A percentile compares a stretch with the other conserved stretches of the same genome.
These are phyloP conservation scores for Leishmania arabica DNA, from an alignment of 208 protist genomes.

Conservation along the genomic window DNA sequence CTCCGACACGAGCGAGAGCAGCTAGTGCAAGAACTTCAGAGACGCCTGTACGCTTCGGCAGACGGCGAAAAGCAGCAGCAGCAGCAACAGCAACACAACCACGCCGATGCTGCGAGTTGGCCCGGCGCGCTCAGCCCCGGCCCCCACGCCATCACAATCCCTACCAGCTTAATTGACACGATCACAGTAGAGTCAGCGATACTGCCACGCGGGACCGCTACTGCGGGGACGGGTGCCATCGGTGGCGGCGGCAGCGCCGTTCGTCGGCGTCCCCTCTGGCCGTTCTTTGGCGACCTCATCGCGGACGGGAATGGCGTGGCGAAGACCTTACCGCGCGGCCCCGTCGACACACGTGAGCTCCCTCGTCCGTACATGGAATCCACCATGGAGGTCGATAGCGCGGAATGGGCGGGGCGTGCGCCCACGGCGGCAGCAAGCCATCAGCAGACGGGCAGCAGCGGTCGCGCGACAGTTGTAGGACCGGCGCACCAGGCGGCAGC, in stretches of 20 bases:
- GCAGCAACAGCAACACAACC: not conserved
- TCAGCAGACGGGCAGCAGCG: not conserved
- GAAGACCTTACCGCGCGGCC: not conserved
- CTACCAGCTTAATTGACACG: not conserved
- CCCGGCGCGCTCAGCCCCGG: not conserved
- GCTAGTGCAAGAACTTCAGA: constrained; percentile 23
- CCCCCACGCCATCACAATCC: not conserved
- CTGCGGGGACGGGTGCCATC: not conserved
- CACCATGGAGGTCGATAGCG: constrained; percentile 1
- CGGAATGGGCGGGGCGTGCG: not conserved
- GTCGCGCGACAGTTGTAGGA: not conserved
- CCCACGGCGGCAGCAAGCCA: not conserved
- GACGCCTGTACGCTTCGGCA: constrained; percentile 1
- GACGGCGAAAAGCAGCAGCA: not conserved
- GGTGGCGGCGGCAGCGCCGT: not conserved
- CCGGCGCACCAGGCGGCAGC: not conserved
- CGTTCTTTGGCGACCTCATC: constrained; percentile 14
- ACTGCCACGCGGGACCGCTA: not conserved
- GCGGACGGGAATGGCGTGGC: not conserved
- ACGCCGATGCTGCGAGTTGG: constrained; percentile 13
- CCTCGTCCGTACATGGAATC: not conserved
- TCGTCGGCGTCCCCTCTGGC: constrained; percentile 10
- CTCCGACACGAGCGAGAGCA: constrained; percentile 28
- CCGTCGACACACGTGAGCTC: not conserved
- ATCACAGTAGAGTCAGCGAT: not conserved